Evolutionary conservation across 1,284 basidiomycete species (phyloP), one percentile per base, ranked within the genome.

Genomic region (Meripilus lineatus): DNA sequence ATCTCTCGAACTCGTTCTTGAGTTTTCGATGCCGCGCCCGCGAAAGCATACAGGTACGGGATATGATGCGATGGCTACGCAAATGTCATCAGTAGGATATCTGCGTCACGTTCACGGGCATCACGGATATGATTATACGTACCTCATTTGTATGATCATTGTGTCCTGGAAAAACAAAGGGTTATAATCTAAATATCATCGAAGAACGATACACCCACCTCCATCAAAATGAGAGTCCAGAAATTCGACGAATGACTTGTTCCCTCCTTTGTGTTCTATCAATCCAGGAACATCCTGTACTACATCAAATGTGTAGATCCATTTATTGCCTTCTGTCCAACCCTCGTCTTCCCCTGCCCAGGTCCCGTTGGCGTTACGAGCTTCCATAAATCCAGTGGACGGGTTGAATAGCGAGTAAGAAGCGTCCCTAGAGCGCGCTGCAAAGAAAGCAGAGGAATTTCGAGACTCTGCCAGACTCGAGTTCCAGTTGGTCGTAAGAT

Each of bases 61-160:
- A 89, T 87, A 55, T 89, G 86, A 48, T 89, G 86, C 1, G 84
- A 87, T 1, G 84, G 84, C 82, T 86, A 46, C 24, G 10, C 15
- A 32, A 23, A 3, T n/a, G 17, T 32, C 32, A 10, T n/a, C 15
- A 3, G 20, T 26, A 3, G 13, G 14, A 5, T 4, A 6, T n/a
- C 20, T 28, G 15, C 37, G 6, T 10, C 47, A n/a, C n/a, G n/a
- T n/a, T n/a, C n/a, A n/a, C n/a, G n/a, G n/a, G n/a, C n/a, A n/a
- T n/a, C n/a, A n/a, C n/a, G n/a, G n/a, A n/a, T n/a, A n/a, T n/a
- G n/a, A n/a, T n/a, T n/a, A n/a, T n/a, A n/a, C 63, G 3, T 42
- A 77, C 87, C 73, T 91, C 88, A 56, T 92, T 93, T 1, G 81
- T 84, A 54, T 90, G 89, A 52, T 89, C 80, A 54, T 91, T 91